These are phyloP conservation scores for Pestalotiopsis sp. DNA, from an alignment of 2,329 filamentous ascomycete species.

Conservation along the genomic window DNA sequence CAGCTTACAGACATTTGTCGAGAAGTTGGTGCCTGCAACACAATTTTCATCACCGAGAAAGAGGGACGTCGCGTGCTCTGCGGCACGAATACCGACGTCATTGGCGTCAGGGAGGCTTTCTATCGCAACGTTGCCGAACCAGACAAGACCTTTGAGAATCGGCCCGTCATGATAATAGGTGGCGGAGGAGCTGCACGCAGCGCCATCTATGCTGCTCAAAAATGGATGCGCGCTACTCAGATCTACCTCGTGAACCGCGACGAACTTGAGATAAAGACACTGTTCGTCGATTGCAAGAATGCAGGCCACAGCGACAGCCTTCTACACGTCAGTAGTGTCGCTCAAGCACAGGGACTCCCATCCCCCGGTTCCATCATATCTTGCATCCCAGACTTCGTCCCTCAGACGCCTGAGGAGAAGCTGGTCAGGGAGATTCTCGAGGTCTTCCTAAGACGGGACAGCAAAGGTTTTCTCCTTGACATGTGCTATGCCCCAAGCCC, in stretches of 20 bases:
- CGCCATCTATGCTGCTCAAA: conserved; percentile 76
- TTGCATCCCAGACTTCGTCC: conserved; percentile 76
- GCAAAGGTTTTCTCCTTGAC: conserved; percentile 73
- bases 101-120: conserved; percentile 77
- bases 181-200: conserved; percentile 77
- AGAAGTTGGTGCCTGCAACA: conserved; percentile 80
- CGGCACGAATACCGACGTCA: conserved; percentile 81
- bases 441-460: conserved; percentile 47
- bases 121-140: conserved; percentile 54
- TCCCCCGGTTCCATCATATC: conserved; percentile 70
- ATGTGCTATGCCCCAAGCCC: conserved; percentile 83
- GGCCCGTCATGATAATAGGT: conserved; percentile 74
- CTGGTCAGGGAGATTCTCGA: conserved; percentile 60
- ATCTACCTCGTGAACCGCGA: conserved; percentile 83
- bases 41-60: conserved; percentile 64
- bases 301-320: conserved; percentile 64
- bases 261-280: conserved; percentile 65
- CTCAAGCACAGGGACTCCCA: conserved; percentile 60
- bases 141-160: conserved; percentile 52
- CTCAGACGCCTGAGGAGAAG: conserved; percentile 64
- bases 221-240: conserved; percentile 67
- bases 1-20: conserved; percentile 72
- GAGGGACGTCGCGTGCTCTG: conserved; percentile 57
- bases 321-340: conserved; percentile 61
- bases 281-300: conserved; percentile 65